Evolutionary conservation across 495 filamentous ascomycete genomes (phyloP), one percentile per base, ranked within the genome.

Genomic region (Halenospora varia): DNA sequence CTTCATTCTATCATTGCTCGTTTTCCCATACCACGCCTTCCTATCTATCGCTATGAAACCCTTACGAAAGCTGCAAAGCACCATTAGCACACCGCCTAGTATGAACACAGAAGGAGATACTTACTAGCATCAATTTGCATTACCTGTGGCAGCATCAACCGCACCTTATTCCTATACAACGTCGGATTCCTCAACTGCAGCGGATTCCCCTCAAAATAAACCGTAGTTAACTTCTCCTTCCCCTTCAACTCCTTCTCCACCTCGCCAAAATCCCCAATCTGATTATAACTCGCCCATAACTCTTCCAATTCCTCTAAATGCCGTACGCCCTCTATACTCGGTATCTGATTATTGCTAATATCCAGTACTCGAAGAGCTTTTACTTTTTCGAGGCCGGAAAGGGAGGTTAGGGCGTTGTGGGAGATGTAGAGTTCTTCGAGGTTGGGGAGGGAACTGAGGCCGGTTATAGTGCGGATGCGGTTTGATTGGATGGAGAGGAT

Each of bases 401-500:
- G 82, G 13, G 82, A 79, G 25, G 85, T 87, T 42, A 99, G 76
- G n/a, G 83, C 83, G 70, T 99, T 99, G 76, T 99, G 90, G n/a
- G 93, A 96, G 67, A 97, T 88, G 76, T 99, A 96, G 48, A 99
- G 79, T 70, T 99, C 94, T 75, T 97, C 90, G 3, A 99, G 85
- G 46, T 86, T 82, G n/a, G 82, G 75, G 2, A 92, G 85, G 20
- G 77, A 71, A 13, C 80, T 77, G 19, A 99, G 81, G 49, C 90
- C 90, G 39, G 82, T 75, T 51, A 99, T 84, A 57, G 81, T 79
- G 53, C 86, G 88, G 60, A 99, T 88, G 35, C 94, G 89, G 74
- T 99, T 99, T 40, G 92, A 96, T 75, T 99, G 95, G 66, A 99
- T 95, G 62, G 89, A 94, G 51, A 99, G 85, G 62, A 97, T 89